Conservation (phyloP, 371 early-diverging fungal genomes). For the Mucor racemosus region DNA sequence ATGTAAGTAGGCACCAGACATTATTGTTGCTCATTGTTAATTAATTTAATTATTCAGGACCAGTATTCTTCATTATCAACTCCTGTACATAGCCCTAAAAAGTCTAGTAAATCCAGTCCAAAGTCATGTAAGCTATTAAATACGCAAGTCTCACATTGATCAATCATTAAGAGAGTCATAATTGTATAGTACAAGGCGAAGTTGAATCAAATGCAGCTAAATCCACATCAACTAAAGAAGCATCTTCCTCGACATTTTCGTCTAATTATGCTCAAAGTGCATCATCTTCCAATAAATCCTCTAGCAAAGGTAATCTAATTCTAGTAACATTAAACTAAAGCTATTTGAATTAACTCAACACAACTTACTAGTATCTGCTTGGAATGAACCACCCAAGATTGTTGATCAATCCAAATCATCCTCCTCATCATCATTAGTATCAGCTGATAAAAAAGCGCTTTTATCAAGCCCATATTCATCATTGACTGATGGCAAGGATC, state of each 20-base stretch:
- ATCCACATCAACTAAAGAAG: slow-evolving; percentile 22
- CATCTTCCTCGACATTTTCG: slow-evolving; percentile 21
- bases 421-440: neutral
- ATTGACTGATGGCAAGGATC: slow-evolving; percentile 32
- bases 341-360: neutral
- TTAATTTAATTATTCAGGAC: neutral
- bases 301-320: slow-evolving; percentile 10
- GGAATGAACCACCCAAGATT: slow-evolving; percentile 35
- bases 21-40: neutral
- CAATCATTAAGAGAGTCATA: neutral
- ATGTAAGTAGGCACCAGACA: slow-evolving; percentile 15
- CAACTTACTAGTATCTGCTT: slow-evolving; percentile 13
- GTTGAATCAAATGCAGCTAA: slow-evolving; percentile 6
- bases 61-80: slow-evolving; percentile 10
- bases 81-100: slow-evolving; percentile 15
- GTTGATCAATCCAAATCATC: slow-evolving; percentile 21
- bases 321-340: slow-evolving; percentile 18
- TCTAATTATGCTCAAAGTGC: slow-evolving; percentile 21
- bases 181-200: slow-evolving; percentile 16
- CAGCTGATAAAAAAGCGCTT: slow-evolving; percentile 11
- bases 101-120: slow-evolving; percentile 8
- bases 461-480: slow-evolving; percentile 10
- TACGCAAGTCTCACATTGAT: neutral
- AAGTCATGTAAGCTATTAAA: slow-evolving; percentile 16
- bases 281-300: slow-evolving; percentile 28